Evolutionary conservation across 768 basidiomycete species (phyloP), one percentile per base, ranked within the genome.

Genomic region (Amanita subjunquillea): DNA sequence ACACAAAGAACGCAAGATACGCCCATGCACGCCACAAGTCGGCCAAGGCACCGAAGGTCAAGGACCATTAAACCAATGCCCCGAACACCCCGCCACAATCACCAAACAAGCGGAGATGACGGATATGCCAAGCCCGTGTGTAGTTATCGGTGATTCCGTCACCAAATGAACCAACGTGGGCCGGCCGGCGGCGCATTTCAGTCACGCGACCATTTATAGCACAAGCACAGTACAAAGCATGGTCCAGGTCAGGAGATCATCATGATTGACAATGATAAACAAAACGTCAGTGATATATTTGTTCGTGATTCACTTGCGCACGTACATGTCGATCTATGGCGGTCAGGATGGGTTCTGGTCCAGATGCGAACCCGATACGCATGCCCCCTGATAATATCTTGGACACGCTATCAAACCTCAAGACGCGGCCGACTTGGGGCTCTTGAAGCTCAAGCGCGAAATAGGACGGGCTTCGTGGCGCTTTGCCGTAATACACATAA

Each of bases 401-500:
- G 51, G 87, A 91, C 50, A 95, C 73, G 62, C 87, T 91, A 63
- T 96, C 93, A 64, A 95, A 91, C 38, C 93, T 80, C 17, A 95
- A 59, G 37, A 95, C 91, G 10, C 84, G 79, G 2, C 93, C 93
- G 22, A 78, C 75, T 58, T 82, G 77, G 36, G 76, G 72, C 57
- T 78, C 76, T 49, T 80, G 75, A 10, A 70, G 72, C 65, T 96
- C 93, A 36, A 95, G 74, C 37, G 78, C 73, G 62, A 94, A 92
- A 67, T 93, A 95, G 0, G 85, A 89, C 1, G 85, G 79, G 10
- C 82, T 80, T 13, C 84, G 75, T 23, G 80, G 72, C 7, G 66
- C 64, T 15, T 72, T 66, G 34, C 87, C 86, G 57, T 84, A 93
- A 68, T 91, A 89, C 51, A 91, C 66, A 58, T 81, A 84, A 61